Base-by-base conservation (phyloP, 1,284 basidiomycete species). In the Phylloporus sp. region DNA sequence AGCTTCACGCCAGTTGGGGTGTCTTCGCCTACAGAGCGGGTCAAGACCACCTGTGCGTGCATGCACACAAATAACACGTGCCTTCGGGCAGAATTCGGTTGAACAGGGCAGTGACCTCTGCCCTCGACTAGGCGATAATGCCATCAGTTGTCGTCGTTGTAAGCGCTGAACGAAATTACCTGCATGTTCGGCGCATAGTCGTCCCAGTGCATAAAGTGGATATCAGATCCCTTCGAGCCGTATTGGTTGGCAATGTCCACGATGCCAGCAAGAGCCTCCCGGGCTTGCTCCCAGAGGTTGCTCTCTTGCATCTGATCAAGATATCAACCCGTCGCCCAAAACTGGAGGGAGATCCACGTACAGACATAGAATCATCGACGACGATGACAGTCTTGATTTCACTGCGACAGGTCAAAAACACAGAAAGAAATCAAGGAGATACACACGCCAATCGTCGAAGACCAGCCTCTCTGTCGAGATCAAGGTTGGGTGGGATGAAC, bases 321-420 rank as follows among this genome's bases (percentile, higher is more conserved):
- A 11, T 4, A 32, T 74, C 60, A 69, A 37, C 22, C 20, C 2
- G 29, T 20, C 11, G 13, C 4, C n/a, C n/a, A 22, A n/a, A 46
- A 29, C 15, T 6, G 2, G 15, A n/a, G 28, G n/a, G 6, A 22
- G 2, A 47, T 29, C 20, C 34, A 59, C 78, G 56, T 50, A 80
- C 81, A 10, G 82, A 84, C 60, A 77, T 68, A 1, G 82, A 84
- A 64, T 83, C 82, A 58, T 84, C 82, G n/a, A 83, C 68, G 40
- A 81, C 64, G 51, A 82, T 73, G 40, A 83, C 78, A 24, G 72
- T 74, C 62, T 81, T 75, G 62, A 76, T 66, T 52, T 74, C 74
- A 58, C 76, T 75, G 37, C 4, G 31, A 57, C 20, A 4, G 4
- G 32, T 66, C 60, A 74, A 28, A 15, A 61, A 2, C 28, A 12